A percentile compares a stretch with the other conserved stretches of the same genome.
These are phyloP conservation scores for Aspergillus funiculosus DNA, from an alignment of 495 filamentous ascomycete genomes.

Conservation along the genomic window DNA sequence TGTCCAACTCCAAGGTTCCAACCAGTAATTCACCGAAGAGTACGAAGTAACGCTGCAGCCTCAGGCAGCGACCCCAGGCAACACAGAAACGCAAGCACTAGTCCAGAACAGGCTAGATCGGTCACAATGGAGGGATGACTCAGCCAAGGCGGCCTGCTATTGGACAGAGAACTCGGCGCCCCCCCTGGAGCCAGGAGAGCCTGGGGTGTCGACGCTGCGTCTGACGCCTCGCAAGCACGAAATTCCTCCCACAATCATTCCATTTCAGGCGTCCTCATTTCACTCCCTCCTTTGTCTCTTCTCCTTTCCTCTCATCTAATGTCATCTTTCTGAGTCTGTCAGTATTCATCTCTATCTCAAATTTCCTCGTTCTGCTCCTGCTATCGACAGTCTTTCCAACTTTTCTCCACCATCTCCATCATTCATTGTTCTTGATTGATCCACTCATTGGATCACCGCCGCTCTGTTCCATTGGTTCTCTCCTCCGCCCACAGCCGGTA, in stretches of 20 bases:
- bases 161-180: too few species aligned
- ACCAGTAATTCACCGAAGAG: too few species aligned
- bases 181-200: conserved; percentile 8
- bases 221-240: too few species aligned
- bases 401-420: conserved; percentile 7
- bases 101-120: neutral
- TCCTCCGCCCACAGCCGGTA: conserved; percentile 6
- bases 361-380: neutral
- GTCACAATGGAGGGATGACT: neutral
- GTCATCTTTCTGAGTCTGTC: neutral
- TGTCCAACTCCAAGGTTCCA: too few species aligned
- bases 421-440: too few species aligned
- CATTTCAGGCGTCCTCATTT: neutral
- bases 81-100: conserved; percentile 2
- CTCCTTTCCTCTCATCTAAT: neutral
- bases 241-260: conserved; percentile 1
- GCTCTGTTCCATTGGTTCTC: conserved; percentile 13
- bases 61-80: too few species aligned
- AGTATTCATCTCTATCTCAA: neutral
- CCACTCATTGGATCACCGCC: conserved; percentile 13
- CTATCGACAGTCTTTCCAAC: conserved; percentile 3
- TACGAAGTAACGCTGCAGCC: too few species aligned
- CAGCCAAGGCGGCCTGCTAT: neutral
- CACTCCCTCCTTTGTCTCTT: neutral
- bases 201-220: too few species aligned